Base-by-base conservation (phyloP, 139 green algal genomes). In the Auxenochlorella pyrenoidosa region DNA sequence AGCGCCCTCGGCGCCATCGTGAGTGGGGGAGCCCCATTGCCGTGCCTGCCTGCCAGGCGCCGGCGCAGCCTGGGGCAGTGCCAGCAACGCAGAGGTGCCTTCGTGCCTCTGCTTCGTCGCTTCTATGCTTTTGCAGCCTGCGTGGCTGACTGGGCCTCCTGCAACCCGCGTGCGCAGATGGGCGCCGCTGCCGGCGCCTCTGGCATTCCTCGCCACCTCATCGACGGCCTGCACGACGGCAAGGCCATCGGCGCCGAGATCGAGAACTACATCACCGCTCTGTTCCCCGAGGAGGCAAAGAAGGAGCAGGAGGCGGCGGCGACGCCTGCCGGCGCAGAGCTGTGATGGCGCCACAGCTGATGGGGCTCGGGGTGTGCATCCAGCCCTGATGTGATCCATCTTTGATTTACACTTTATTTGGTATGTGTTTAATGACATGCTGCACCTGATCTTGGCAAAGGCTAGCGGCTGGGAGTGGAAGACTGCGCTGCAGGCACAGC, bases 181-280 rank as follows among this genome's bases (percentile, higher is more conserved):
- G 82, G 82, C 40, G 66, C 66, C 19, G 82, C 82, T 18, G 43
- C 51, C 66, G 82, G 82, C 22, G 66, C 43, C 19, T 79, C 82
- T 1, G 82, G 82, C 43, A 79, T 86, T 66, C 82, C 82, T 10
- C 66, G 34, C 44, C 66, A 30, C 21, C n/a, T 86, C 21, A 43
- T 86, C 5, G 66, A 86, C 19, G 82, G 70, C 15, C 66, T 86
- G 66, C 66, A 78, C 44, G 82, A 65, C 66, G 36, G 82, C 43
- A 34, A 79, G 66, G 66, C 28, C 32, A 86, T 86, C 21, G 21
- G 44, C 5, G 47, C 6, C 32, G 82, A 86, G 44, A 86, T 86
- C 6, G 82, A 86, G 13, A 24, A 30, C 21, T 86, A 79, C 44
- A 59, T 86, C 38, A 22, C 34, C 0, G 66, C 82, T 30, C 82